Percentiles rank a stretch among this genome's conserved stretches.
These are phyloP conservation scores for Colletotrichum caudatum DNA, from an alignment of 2,329 filamentous ascomycete genomes.

Conservation along the genomic window DNA sequence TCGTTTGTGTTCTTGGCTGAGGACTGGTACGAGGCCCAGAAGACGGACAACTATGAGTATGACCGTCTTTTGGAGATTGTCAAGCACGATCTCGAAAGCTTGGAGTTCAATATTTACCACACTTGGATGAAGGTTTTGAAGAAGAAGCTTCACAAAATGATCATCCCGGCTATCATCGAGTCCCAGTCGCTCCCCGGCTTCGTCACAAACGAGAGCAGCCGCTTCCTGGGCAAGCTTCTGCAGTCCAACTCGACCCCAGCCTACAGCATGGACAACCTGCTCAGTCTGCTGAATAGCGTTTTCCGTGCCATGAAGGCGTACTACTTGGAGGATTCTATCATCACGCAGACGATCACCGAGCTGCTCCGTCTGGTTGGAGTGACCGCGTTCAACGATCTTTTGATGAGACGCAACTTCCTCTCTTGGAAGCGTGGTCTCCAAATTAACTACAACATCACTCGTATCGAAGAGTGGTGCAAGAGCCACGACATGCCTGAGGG, in stretches of 20 bases:
- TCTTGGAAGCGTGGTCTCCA: slow-evolving; percentile 99
- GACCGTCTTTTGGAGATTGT: slow-evolving; percentile 97
- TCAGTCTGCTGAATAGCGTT: slow-evolving; percentile 95
- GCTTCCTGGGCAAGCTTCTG: slow-evolving; percentile 96
- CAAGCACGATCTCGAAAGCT: slow-evolving; percentile 97
- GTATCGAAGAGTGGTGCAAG: slow-evolving; percentile 99
- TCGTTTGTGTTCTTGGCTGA: slow-evolving; percentile 99
- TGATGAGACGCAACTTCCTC: slow-evolving; percentile 98
- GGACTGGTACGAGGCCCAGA: slow-evolving; percentile 99
- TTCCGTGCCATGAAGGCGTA: slow-evolving; percentile 99
- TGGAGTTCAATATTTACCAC: slow-evolving; percentile 99
- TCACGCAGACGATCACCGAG: slow-evolving; percentile 95
- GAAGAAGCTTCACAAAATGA: slow-evolving; percentile 99
- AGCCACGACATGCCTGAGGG: slow-evolving; percentile 99
- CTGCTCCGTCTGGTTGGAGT: slow-evolving; percentile 93
- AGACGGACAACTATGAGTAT: slow-evolving; percentile 99
- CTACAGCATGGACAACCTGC: slow-evolving; percentile 99
- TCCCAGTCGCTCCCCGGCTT: slow-evolving; percentile 98
- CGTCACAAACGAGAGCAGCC: slow-evolving; percentile 97
- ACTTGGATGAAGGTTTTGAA: slow-evolving; percentile 99
- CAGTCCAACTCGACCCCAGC: slow-evolving; percentile 90
- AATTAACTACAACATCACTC: slow-evolving; percentile 99
- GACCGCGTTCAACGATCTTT: slow-evolving; percentile 96
- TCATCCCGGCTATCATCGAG: slow-evolving; percentile 98
- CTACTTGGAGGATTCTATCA: slow-evolving; percentile 95